These are phyloP conservation scores for Paraphaeosphaeria minitans DNA, from an alignment of 2,329 filamentous ascomycete genomes.

Conservation along the genomic window DNA sequence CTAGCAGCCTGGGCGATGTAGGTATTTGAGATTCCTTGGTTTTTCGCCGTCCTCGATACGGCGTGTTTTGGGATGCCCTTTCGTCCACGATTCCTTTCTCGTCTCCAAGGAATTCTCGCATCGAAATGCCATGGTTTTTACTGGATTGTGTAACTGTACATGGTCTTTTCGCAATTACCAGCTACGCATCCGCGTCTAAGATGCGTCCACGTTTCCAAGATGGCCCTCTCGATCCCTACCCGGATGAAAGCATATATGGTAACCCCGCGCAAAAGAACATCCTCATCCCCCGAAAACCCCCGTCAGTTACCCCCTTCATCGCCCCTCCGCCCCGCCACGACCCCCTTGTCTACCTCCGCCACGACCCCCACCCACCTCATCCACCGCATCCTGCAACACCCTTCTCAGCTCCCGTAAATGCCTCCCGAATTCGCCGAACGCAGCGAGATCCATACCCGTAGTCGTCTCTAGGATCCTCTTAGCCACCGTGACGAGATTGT, in stretches of 20 bases:
- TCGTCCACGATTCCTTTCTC: too few relatives aligned
- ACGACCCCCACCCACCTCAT: background rate
- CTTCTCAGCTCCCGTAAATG: conserved; percentile 20
- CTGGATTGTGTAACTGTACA: too few relatives aligned
- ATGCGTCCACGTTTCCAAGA: background rate
- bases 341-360: too few relatives aligned
- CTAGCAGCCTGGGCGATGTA: too few relatives aligned
- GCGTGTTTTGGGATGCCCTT: too few relatives aligned
- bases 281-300: background rate
- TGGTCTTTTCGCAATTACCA: too few relatives aligned
- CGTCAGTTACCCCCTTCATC: background rate
- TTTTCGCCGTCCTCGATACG: too few relatives aligned
- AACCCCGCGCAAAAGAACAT: background rate
- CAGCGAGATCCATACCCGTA: conserved; percentile 19
- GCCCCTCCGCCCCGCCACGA: too few relatives aligned
- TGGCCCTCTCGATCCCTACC: background rate
- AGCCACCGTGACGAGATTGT: conserved; percentile 18
- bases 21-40: too few relatives aligned
- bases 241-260: too few relatives aligned
- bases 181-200: background rate
- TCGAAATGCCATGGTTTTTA: too few relatives aligned
- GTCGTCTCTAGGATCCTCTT: conserved; percentile 19
- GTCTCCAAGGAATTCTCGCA: too few relatives aligned
- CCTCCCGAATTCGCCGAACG: conserved; percentile 34
- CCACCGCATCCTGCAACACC: conserved; percentile 17